Percentiles rank a stretch among this genome's conserved stretches.
Evolutionary conservation across 371 early-diverging fungal species (phyloP).

Genomic region (Fennellomyces sp.): DNA sequence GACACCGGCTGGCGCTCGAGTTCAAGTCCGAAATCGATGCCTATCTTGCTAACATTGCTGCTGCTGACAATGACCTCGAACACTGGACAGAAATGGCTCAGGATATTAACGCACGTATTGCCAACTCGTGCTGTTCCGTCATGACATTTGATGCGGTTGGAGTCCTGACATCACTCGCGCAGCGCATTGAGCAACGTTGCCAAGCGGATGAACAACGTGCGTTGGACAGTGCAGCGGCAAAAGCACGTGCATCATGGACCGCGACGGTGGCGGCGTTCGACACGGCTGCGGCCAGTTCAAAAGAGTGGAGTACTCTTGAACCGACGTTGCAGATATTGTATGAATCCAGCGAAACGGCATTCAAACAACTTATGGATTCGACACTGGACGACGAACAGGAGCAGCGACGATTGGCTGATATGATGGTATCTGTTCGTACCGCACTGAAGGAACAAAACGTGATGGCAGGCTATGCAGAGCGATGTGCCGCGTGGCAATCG

Average conservation of each 20-base stretch:
- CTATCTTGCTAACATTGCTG: background rate
- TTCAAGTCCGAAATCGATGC: background rate
- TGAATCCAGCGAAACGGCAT: background rate
- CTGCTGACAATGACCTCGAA: background rate
- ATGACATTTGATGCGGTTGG: no score
- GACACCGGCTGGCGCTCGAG: background rate
- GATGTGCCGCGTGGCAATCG: background rate
- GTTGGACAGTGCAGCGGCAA: background rate
- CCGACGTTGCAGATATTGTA: background rate
- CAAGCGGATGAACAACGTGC: background rate
- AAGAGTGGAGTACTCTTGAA: no score
- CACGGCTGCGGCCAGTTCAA: background rate
- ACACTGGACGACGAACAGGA: background rate
- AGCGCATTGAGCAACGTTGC: background rate
- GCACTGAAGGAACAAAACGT: background rate
- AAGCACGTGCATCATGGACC: background rate
- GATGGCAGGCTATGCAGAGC: background rate
- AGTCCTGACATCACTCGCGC: background rate
- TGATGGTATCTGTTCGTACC: background rate
- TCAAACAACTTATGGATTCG: no score
- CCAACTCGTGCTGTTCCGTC: no score
- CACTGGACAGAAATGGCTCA: background rate
- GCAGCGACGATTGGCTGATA: background rate
- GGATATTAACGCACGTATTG: no score
- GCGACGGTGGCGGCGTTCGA: background rate